These are phyloP conservation scores for Fusarium brachygibbosum DNA, from an alignment of 2,329 filamentous ascomycete species.

Conservation along the genomic window DNA sequence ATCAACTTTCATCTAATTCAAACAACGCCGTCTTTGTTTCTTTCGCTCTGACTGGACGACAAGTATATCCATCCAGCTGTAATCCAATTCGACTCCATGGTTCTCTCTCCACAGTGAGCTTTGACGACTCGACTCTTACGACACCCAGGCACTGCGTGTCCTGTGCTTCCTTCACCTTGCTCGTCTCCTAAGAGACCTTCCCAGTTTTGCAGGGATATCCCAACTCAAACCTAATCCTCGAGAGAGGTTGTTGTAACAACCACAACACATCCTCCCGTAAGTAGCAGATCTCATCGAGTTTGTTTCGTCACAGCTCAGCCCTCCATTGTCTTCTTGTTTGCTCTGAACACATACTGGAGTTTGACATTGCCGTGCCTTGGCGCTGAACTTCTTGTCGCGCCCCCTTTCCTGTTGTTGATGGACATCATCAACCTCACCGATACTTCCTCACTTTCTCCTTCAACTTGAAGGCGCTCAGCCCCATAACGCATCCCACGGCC, in stretches of 20 bases:
- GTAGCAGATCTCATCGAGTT: constrained; percentile 34
- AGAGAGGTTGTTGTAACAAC: constrained; percentile 43
- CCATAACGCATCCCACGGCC: constrained; percentile 10
- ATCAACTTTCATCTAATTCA: constrained; percentile 44
- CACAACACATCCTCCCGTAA: constrained; percentile 48
- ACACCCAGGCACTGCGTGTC: constrained; percentile 35
- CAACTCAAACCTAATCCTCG: constrained; percentile 43
- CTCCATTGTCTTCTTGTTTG: constrained; percentile 16
- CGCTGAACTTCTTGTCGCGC: constrained; percentile 19
- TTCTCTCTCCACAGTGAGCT: constrained; percentile 35
- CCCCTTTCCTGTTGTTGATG: constrained; percentile 35
- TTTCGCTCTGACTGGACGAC: constrained; percentile 31
- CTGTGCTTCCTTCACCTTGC: constrained; percentile 32
- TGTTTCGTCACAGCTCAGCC: constrained; percentile 10
- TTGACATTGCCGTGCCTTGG: constrained; percentile 27
- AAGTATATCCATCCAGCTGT: constrained; percentile 15
- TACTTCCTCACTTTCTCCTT: constrained; percentile 19
- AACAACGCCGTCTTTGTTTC: constrained; percentile 44
- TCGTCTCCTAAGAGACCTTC: constrained; percentile 49
- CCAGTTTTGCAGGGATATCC: constrained; percentile 47
- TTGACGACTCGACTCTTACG: constrained; percentile 33
- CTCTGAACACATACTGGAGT: constrained; percentile 10
- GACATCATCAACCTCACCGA: constrained; percentile 39
- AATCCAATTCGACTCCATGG: constrained; percentile 42
- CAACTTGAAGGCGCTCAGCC: constrained; percentile 27